These are phyloP conservation scores for Mycena venus DNA, from an alignment of 768 basidiomycete species.

Conservation along the genomic window DNA sequence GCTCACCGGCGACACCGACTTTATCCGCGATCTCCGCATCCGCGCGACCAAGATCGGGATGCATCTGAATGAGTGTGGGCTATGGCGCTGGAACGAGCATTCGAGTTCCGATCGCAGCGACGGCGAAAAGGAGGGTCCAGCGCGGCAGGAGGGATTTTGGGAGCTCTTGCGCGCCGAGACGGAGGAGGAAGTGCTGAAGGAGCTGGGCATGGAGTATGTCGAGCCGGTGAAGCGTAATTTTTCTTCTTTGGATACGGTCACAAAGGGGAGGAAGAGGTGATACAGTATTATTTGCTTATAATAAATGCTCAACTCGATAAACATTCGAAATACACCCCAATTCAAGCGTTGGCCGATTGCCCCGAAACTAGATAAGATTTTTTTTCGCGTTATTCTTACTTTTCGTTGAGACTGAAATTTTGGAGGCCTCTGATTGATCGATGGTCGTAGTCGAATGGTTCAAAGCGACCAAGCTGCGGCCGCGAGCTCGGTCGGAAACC, in stretches of 20 bases:
- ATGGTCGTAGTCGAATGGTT: no score
- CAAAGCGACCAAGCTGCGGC: no score
- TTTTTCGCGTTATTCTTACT: no score
- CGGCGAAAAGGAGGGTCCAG: slow-evolving; percentile 5
- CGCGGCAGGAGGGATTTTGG: slow-evolving; percentile 61
- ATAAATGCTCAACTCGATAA: no score
- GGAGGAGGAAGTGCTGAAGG: slow-evolving; percentile 60
- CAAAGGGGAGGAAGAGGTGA: neutral
- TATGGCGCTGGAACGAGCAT: slow-evolving; percentile 74
- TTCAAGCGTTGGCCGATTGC: no score
- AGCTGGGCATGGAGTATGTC: slow-evolving; percentile 59
- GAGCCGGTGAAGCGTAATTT: slow-evolving; percentile 56
- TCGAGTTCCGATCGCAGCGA: no score
- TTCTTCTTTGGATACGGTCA: slow-evolving; percentile 30
- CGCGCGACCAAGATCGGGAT: slow-evolving; percentile 61
- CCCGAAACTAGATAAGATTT: no score
- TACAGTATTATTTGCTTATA: neutral
- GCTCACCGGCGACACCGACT: slow-evolving; percentile 69
- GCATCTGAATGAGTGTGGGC: slow-evolving; percentile 71
- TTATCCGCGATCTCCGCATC: slow-evolving; percentile 55
- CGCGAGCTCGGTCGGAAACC: no score
- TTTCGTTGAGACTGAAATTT: no score
- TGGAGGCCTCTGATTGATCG: no score
- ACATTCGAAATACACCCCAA: no score
- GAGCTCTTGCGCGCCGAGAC: slow-evolving; percentile 56